Percentiles rank a stretch among this genome's conserved stretches.
These are phyloP conservation scores for Xylaria sp. DNA, from an alignment of 495 filamentous ascomycete genomes.

Conservation along the genomic window DNA sequence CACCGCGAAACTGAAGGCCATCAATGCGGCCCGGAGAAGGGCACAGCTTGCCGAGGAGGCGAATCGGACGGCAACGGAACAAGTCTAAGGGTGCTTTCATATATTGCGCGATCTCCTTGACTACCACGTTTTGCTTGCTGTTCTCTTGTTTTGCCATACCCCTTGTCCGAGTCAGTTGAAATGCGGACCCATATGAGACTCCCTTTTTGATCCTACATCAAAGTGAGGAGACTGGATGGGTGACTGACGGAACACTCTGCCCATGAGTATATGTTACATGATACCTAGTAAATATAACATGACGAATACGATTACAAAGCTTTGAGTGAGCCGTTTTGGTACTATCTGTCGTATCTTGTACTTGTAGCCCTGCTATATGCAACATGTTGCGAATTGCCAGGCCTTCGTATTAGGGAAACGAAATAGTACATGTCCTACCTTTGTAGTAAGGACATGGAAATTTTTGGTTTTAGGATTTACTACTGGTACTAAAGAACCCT, in stretches of 20 bases:
- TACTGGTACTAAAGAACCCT: no score
- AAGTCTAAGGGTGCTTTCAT: slow-evolving; percentile 14
- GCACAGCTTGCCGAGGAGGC: slow-evolving; percentile 30
- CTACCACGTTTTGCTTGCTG: background rate
- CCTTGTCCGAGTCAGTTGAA: background rate
- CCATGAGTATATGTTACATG: background rate
- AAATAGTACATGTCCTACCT: background rate
- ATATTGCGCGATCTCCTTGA: background rate
- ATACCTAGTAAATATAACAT: slow-evolving; percentile 4
- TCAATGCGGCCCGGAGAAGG: slow-evolving; percentile 58
- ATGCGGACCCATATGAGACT: background rate
- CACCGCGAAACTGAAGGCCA: slow-evolving; percentile 82
- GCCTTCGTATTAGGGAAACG: background rate
- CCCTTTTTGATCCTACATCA: background rate
- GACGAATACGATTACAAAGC: slow-evolving; percentile 1
- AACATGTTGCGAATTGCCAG: background rate
- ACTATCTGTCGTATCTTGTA: background rate
- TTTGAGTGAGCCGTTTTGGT: background rate
- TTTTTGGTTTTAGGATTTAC: background rate
- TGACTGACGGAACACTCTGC: background rate
- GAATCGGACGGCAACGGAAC: slow-evolving; percentile 3
- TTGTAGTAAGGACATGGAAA: background rate
- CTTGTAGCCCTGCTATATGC: background rate
- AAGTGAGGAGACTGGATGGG: background rate
- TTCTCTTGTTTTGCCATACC: background rate